Evolutionary conservation across 805 yeast genomes (phyloP).

Genomic region (Blastobotrys robertii): DNA sequence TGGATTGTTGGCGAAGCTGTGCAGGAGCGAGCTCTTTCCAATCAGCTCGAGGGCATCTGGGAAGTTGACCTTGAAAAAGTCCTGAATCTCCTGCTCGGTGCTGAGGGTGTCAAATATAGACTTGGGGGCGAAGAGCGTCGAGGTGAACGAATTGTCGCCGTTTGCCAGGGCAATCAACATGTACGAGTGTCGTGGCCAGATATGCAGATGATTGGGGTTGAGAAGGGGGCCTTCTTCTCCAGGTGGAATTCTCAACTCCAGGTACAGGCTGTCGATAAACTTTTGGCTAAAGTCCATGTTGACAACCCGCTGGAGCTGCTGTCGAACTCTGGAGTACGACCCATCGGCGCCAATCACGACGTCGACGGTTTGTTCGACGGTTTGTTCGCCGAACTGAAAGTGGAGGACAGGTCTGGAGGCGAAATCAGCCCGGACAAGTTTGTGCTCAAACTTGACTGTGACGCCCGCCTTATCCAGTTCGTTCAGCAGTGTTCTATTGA

Average conservation of each 20-base stretch:
- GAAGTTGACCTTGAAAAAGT: slow-evolving; percentile 53
- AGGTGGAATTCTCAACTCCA: slow-evolving; percentile 72
- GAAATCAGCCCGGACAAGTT: slow-evolving; percentile 38
- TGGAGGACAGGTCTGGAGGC: slow-evolving; percentile 17
- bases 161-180: slow-evolving; percentile 91
- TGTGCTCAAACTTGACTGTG: slow-evolving; percentile 43
- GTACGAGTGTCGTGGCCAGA: slow-evolving; percentile 81
- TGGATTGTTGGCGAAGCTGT: slow-evolving; percentile 51
- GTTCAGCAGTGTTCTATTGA: slow-evolving; percentile 56
- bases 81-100: slow-evolving; percentile 34
- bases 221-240: slow-evolving; percentile 37
- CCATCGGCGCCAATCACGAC: slow-evolving; percentile 82
- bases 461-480: slow-evolving; percentile 49
- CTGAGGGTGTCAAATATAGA: slow-evolving; percentile 43
- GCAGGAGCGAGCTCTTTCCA: slow-evolving; percentile 44
- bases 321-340: slow-evolving; percentile 62
- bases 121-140: slow-evolving; percentile 84
- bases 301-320: slow-evolving; percentile 52
- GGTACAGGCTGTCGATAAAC: slow-evolving; percentile 73
- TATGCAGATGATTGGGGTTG: slow-evolving; percentile 72
- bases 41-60: slow-evolving; percentile 66
- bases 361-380: slow-evolving; percentile 34
- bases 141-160: slow-evolving; percentile 75
- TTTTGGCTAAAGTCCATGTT: slow-evolving; percentile 67
- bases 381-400: slow-evolving; percentile 14